Evolutionary conservation across 2,329 filamentous ascomycete species (phyloP), one percentile per base, ranked within the genome.

Genomic region (Monilinia fructicola): DNA sequence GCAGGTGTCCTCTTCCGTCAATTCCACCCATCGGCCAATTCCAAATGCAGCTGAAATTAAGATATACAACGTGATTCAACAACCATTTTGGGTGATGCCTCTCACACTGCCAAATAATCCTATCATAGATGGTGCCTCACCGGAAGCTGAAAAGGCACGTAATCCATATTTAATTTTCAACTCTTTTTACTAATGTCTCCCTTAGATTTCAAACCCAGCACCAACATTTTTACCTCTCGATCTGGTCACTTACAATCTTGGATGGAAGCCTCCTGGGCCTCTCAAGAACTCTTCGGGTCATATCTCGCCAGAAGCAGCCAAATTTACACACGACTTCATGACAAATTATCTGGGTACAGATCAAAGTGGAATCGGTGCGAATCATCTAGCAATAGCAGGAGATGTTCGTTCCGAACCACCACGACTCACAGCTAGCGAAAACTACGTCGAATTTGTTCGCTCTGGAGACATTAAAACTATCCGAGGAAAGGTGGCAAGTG

Each of bases 371-470:
- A 82, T 84, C 28, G 71, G 69, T 26, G 28, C 31, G 23, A 54
- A 67, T 38, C 76, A 82, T 26, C 77, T 79, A 4, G 75, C 68
- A 2, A 69, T 76, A 44, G 60, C 40, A 23, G 71, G 68, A 16
- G 66, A 70, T 11, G 40, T 71, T 18, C 60, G 67, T 18, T 71
- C 80, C 2, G 77, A 82, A n/a, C 87, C 87, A 0, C 84, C 87
- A 0, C 90, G 87, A 74, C 79, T 93, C 7, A 87, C 87, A 11
- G 84, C 92, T 64, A 90, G 88, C 61, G 88, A 92, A 70, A 84
- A 84, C 68, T 95, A 96, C 73, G 77, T 84, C 38, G 89, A 92
- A 63, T 92, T 92, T 73, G 89, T 93, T 18, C 84, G 90, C 42
- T 86, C 85, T 0, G 86, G 87, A 0, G 77, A 82, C 14, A 87